Conservation (phyloP, 768 basidiomycete species). For the Artomyces pyxidatus region DNA sequence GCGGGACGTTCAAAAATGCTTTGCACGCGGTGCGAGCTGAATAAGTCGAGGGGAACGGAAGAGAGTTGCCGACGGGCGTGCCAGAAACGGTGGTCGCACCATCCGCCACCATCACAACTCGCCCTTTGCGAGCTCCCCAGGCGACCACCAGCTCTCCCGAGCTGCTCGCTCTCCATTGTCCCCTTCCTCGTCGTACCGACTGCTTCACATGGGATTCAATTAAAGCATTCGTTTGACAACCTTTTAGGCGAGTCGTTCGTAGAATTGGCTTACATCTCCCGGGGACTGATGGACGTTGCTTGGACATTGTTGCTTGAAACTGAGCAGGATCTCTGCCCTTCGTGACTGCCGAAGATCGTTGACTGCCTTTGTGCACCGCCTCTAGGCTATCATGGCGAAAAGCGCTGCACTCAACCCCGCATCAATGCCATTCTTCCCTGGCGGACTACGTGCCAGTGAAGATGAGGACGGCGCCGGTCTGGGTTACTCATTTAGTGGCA, state of each 20-base stretch:
- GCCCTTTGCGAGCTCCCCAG: constrained; percentile 12
- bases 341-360: not conserved
- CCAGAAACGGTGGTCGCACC: constrained; percentile 2
- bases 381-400: constrained; percentile 47
- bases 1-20: not conserved
- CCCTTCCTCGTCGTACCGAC: not conserved
- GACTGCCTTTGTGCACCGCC: not conserved
- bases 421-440: constrained; percentile 81
- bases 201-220: constrained; percentile 15
- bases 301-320: too few species aligned
- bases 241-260: too few species aligned
- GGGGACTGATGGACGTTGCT: too few species aligned
- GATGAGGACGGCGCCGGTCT: constrained; percentile 42
- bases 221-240: constrained; percentile 5
- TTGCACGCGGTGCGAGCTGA: too few species aligned
- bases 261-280: too few species aligned
- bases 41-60: not conserved
- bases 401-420: constrained; percentile 73
- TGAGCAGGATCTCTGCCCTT: not conserved
- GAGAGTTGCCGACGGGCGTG: constrained; percentile 5
- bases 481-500: constrained; percentile 38
- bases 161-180: constrained; percentile 10
- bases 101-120: constrained; percentile 15
- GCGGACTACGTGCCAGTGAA: constrained; percentile 47
- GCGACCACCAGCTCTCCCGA: constrained; percentile 15